Conservation (phyloP, 306 rosid genomes). For the Cicer arietinum region DNA sequence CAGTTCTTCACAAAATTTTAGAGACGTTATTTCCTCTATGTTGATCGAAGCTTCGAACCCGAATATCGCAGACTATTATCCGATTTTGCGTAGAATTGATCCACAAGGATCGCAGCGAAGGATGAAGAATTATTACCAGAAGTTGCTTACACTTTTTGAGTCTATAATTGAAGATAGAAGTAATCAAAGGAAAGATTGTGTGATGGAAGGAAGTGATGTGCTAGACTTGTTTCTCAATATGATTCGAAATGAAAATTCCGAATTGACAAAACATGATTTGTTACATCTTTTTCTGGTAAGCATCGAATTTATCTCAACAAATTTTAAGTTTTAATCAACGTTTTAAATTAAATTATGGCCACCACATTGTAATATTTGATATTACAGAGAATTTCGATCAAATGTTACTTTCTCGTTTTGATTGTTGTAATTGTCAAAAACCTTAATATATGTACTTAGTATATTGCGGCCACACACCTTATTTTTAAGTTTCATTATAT, state of each 20-base stretch:
- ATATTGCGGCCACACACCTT: too few species aligned
- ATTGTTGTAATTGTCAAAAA: too few species aligned
- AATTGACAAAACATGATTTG: slow-evolving; percentile 27
- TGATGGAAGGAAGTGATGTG: slow-evolving; percentile 18
- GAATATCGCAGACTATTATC: slow-evolving; percentile 40
- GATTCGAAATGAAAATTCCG: not conserved
- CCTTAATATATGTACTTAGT: too few species aligned
- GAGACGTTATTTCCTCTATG: not conserved
- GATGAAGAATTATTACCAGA: slow-evolving; percentile 23
- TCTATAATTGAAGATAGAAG: slow-evolving; percentile 30
- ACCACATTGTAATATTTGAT: too few species aligned
- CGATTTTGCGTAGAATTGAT: slow-evolving; percentile 38
- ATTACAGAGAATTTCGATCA: too few species aligned
- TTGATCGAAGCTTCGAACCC: slow-evolving; percentile 23
- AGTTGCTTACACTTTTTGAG: slow-evolving; percentile 17
- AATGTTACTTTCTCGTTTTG: too few species aligned
- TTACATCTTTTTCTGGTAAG: slow-evolving; percentile 41
- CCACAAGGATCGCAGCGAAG: slow-evolving; percentile 36
- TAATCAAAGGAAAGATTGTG: not conserved
- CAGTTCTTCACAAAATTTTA: slow-evolving; percentile 17
- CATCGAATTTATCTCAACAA: not conserved
- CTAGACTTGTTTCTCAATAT: slow-evolving; percentile 25
- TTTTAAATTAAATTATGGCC: too few species aligned
- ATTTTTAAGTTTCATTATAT: too few species aligned
- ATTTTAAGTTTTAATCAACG: too few species aligned